Evolutionary conservation across 495 filamentous ascomycete genomes (phyloP), one percentile per base, ranked within the genome.

Genomic region (Lasiosphaeria miniovina): DNA sequence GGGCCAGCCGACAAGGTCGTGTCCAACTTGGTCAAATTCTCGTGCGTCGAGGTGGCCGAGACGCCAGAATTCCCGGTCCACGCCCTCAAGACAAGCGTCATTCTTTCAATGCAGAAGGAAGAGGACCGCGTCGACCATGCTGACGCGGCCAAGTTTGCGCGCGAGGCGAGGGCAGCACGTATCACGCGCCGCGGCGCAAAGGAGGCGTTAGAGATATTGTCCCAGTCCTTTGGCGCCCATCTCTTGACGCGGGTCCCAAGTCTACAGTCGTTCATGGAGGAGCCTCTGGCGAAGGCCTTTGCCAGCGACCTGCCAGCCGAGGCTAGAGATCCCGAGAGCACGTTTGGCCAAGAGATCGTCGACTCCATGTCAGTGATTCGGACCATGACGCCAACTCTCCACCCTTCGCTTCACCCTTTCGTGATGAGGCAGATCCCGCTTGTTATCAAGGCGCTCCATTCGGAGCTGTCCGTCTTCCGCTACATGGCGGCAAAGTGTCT

Each of bases 401-500:
- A 95, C 63, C 71, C 81, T 14, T 84, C 82, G 34, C 78, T 98
- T 5, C 80, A 93, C 73, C 73, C 82, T 6, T 93, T 91, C 74
- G 84, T 98, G 36, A 81, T 91, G 67, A 79, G 82, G 34, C 82
- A 96, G 56, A 84, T 97, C 71, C 93, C 94, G n/a, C 79, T 91
- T 49, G 83, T 98, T 53, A 87, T 88, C 69, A 92, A 88, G 70
- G 92, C 89, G 3, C 79, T 98, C 12, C 90, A 90, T 63, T 96
- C 90, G 9, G 81, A 87, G 61, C 80, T 96, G 8, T 93, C 93
- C 10, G 88, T 98, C 0, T 90, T 98, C 72, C 85, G 94, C 49
- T 98, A 98, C 72, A 91, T 93, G 67, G 94, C 94, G 36, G 95
- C 94, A 9, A 98, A 98, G 72, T 98, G 95, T 70, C 86, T 98